Evolutionary conservation across 2,329 filamentous ascomycete species (phyloP), one percentile per base, ranked within the genome.

Genomic region (Didymella segeticola): DNA sequence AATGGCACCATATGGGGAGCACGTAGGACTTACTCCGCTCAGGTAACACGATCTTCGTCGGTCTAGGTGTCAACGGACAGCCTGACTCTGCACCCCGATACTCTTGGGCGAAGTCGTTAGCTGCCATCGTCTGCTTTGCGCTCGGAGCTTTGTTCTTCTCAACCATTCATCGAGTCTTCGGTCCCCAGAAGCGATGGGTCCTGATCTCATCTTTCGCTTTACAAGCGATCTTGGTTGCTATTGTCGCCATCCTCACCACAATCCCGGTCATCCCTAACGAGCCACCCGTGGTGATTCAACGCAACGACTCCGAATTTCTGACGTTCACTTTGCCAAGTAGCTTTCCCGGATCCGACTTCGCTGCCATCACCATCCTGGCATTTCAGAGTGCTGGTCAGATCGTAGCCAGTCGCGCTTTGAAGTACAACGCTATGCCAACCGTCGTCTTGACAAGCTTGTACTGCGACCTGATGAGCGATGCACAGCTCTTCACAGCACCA

Each of bases 31-130:
- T 15, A 53, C 12, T 33, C n/a, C 12, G 74, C 11, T 5, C n/a
- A 65, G 84, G 84, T 31, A 87, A 87, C 71, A 87, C 85, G 9
- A 81, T 87, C 62, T 86, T 87, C 72, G 77, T 87, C 31, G 84
- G 82, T 15, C 81, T 87, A 19, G 84, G 83, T 49, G 80, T 83
- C 11, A 80, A 83, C 2, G 71, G 73, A 25, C 82, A 84, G 39
- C 83, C 82, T 3, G 67, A 76, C 17, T 75, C 75, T 14, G 72
- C 82, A 53, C 81, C 54, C 25, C 53, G 36, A 82, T 3, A 57
- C 41, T 57, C 53, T 1, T 61, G 58, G 58, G 37, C 50, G 4
- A 56, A 56, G 43, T 56, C 60, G 10, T 36, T 62, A 29, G 36
- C 30, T 11, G 52, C 76, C 76, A 48, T 83, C 80, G 48, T 85